Evolutionary conservation across 768 basidiomycete genomes (phyloP), one percentile per base, ranked within the genome.

Genomic region (Amanita phalloides): DNA sequence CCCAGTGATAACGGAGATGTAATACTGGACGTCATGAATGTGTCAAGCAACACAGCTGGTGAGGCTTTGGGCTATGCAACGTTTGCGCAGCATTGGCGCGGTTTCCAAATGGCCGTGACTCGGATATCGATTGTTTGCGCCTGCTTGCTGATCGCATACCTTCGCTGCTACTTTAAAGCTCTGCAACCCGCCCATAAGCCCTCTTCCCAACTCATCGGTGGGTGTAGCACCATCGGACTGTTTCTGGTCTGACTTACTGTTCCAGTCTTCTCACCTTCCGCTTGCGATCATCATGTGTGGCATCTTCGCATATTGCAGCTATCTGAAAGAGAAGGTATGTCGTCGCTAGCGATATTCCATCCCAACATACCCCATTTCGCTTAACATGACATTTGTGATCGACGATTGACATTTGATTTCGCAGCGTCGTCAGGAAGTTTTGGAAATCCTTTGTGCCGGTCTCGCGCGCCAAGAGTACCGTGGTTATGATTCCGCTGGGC

Each of bases 231-330:
- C 41, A 1, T 23, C 20, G 11, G 23, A 6, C 4, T 14, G 6
- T 38, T 21, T 42, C 10, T 4, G 21, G 23, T 23, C 20, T 23
- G 23, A 21, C 17, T 23, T 42, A 8, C 9, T 9, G n/a, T 6
- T 14, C 37, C 17, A 45, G 21, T 21, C 30, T 2, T 20, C 32
- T 36, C 17, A 20, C n/a, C 23, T 37, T 52, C 25, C 25, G 6
- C 14, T 25, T 11, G 28, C 17, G 28, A 35, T 52, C 49, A 68
- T 58, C 53, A 91, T 90, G 90, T 93, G 90, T 71, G 94, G 94
- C 70, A 97, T 97, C 72, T 97, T 98, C 66, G 89, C 78, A 52
- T 98, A 96, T 71, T 92, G 90, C 76, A 94, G 82, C 68, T 97
- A 71, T 75, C 77, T 98, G 65, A 86, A 86, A 70, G 94, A 97